Base-by-base conservation (phyloP, 2,329 filamentous ascomycete genomes). In the Ilyonectria destructans region DNA sequence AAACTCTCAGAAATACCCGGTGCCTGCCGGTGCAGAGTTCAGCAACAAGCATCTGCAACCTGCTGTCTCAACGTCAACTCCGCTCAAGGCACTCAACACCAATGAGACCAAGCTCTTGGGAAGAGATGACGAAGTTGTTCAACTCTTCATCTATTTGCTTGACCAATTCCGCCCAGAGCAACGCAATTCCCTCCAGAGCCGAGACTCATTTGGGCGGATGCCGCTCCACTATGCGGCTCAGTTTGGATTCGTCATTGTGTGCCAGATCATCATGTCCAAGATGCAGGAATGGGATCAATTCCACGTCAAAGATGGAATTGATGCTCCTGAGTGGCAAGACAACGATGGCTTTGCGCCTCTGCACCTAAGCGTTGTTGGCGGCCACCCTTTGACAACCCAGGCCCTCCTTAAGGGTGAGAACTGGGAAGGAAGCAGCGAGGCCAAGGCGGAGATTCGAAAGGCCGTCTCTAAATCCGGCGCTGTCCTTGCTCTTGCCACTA, bases 191-290 rank as follows among this genome's bases (percentile, higher is more conserved):
- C 84, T 98, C 12, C 84, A 88, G 57, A 88, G 89, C 13, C 90
- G 88, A 67, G 96, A 98, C 81, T 87, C 90, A 0, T 93, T 96
- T 68, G 95, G 94, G 3, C 92, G 96, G 5, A 87, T 96, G 15
- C 95, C 96, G 1, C 86, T 98, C 12, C 96, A 98, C 79, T 98
- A 98, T 78, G 95, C 95, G 3, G 96, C 96, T 0, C 95, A 98
- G 79, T 97, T 97, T 78, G 96, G 96, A 2, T 95, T 98, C 74
- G 93, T 96, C 4, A 89, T 94, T n/a, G 91, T 98, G 10, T 97
- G 94, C 77, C 89, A 97, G 77, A 87, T 95, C 26, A 88, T 98
- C 72, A 95, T 98, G 83, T 90, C 92, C 70, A 92, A 92, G 75
- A 95, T 99, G 91, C 93, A 96, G 78, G 88, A 91, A 26, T 98